Base-by-base conservation (phyloP, 2,329 filamentous ascomycete genomes). In the Diplodia scrobiculata region DNA sequence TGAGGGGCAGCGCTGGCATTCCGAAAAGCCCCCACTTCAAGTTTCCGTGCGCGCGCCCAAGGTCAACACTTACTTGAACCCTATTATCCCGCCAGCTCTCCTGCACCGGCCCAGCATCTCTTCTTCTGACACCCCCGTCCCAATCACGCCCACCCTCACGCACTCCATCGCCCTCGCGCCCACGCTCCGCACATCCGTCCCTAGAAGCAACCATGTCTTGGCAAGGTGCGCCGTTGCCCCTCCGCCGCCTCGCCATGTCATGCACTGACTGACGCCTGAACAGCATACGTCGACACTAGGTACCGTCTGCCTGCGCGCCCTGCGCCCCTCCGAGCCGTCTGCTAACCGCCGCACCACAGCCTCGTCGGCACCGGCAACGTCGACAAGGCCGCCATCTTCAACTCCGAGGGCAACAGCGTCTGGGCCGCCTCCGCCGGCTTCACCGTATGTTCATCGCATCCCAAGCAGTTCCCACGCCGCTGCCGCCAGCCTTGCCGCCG, bases 371-470 rank as follows among this genome's bases (percentile, higher is more conserved):
- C 75, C 67, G 76, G 76, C 72, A 77, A 78, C 72, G 73, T 79
- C 71, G 77, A 79, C 74, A 83, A 82, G 73, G 80, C 82, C 69
- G 77, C 82, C 70, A 83, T 84, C 72, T 81, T 82, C 70, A 81
- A 82, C 74, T 77, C 73, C 68, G 73, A 76, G 66, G 79, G 79
- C 74, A 79, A 80, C 73, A 79, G 81, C 67, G 74, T 97, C 69
- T 97, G 78, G 77, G 95, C 71, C 90, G 96, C 84, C 17, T 97
- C 77, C 93, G 91, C 69, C 88, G 95, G 84, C 71, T 96, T 97
- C 82, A 81, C 84, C 76, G 92, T 97, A 89, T 78, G 81, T 76
- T 67, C 55, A 62, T 54, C 65, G 50, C 50, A 51, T 67, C 55
- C 55, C 32, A n/a, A 51, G 29, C 58, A 36, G 38, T 62, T 51